phyloP scores from a whole-genome alignment of 495 filamentous ascomycete species.

The Lineolata rhizophorae region DNA sequence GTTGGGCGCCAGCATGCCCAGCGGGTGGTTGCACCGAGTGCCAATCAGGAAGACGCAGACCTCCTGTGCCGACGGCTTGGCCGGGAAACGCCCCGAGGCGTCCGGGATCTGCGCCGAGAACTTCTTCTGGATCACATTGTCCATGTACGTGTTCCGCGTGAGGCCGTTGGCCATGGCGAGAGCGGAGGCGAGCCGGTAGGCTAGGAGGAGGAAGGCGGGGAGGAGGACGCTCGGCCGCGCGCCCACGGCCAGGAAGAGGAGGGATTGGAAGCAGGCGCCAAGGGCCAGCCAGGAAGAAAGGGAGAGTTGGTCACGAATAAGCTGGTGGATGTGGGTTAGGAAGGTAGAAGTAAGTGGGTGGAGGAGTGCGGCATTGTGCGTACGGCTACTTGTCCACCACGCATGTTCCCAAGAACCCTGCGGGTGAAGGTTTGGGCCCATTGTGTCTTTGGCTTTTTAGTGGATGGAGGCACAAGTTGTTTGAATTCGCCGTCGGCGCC shows the following conservation, averaged over 20 bases:
- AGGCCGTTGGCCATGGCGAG: conserved; percentile 12
- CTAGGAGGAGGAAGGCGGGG: conserved; percentile 15
- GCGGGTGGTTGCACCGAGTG: conserved; percentile 18
- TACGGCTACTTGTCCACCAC: too few relatives aligned
- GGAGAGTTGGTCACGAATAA: conserved; percentile 1
- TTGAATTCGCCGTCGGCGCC: too few relatives aligned
- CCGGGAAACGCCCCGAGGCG: conserved; percentile 14
- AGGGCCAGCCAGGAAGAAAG: conserved; percentile 11
- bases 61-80: conserved; percentile 12
- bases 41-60: conserved; percentile 24
- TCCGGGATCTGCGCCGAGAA: conserved; percentile 18
- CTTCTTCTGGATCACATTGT: conserved; percentile 16
- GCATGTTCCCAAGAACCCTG: too few relatives aligned
- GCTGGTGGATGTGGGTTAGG: too few relatives aligned
- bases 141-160: conserved; percentile 18
- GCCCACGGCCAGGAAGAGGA: conserved; percentile 17
- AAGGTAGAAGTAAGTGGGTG: too few relatives aligned
- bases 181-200: conserved; percentile 10
- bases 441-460: too few relatives aligned
- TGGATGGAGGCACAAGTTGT: too few relatives aligned
- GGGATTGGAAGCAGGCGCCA: conserved; percentile 21
- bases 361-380: too few relatives aligned
- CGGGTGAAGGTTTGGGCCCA: too few relatives aligned
- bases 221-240: conserved; percentile 16
- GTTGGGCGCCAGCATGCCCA: conserved; percentile 6